A percentile compares a stretch with the other conserved stretches of the same genome.
These are phyloP conservation scores for Colletotrichum somersetense DNA, from an alignment of 2,329 filamentous ascomycete species.

Conservation along the genomic window DNA sequence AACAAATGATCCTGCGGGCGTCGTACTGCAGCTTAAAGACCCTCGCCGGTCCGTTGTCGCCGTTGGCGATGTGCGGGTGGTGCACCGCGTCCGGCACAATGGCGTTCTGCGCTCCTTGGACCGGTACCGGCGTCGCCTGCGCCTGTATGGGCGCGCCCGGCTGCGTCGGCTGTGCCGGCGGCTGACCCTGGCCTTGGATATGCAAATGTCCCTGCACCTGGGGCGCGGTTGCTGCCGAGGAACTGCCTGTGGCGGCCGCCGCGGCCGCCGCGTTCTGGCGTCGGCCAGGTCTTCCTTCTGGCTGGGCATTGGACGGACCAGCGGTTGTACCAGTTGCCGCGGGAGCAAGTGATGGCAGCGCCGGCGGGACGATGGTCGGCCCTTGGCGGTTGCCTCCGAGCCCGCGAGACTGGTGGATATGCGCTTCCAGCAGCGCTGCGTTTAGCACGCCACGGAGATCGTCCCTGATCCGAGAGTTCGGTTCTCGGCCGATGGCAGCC, in stretches of 20 bases:
- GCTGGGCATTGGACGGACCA: not conserved
- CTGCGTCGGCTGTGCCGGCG: conserved; percentile 13
- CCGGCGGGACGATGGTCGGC: conserved; percentile 9
- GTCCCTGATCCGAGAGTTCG: conserved; percentile 60
- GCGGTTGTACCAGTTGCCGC: not conserved
- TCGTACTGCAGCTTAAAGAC: conserved; percentile 99
- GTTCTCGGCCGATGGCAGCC: conserved; percentile 63
- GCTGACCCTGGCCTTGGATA: conserved; percentile 26
- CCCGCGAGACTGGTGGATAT: conserved; percentile 56
- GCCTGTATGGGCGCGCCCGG: conserved; percentile 39
- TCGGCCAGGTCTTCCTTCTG: not conserved
- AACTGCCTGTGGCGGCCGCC: not conserved
- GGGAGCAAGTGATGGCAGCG: conserved; percentile 4
- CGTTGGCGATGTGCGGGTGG: conserved; percentile 60
- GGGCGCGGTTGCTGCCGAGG: not conserved
- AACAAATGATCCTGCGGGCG: conserved; percentile 91
- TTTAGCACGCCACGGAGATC: conserved; percentile 65
- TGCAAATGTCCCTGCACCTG: conserved; percentile 37
- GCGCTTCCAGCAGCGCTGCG: conserved; percentile 59
- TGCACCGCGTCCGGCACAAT: conserved; percentile 47
- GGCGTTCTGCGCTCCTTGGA: conserved; percentile 31
- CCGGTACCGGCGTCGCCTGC: conserved; percentile 37
- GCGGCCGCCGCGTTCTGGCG: not conserved
- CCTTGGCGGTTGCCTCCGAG: not conserved
- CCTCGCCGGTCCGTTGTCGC: conserved; percentile 66